Percentiles rank a stretch among this genome's conserved stretches.
Conservation (phyloP, 2,329 filamentous ascomycete genomes). For the Ceratocystis ficicola region DNA sequence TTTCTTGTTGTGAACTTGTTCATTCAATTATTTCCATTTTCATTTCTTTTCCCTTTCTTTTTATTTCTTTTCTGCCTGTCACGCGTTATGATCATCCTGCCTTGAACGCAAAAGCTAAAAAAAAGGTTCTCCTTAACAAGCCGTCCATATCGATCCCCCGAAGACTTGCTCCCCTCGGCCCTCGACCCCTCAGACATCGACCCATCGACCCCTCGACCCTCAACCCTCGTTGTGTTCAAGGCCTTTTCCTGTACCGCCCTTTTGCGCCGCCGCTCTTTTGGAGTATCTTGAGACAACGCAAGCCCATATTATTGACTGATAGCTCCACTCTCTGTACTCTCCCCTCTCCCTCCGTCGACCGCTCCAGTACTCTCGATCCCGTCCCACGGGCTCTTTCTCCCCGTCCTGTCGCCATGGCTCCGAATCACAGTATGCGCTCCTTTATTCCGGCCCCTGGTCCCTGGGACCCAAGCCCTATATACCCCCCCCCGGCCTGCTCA, state of each 20-base stretch:
- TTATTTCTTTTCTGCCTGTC: constrained; percentile 9
- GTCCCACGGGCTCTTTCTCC: background rate
- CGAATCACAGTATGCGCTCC: constrained; percentile 21
- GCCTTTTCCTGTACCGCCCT: no score
- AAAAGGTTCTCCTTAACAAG: no score
- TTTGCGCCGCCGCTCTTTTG: no score
- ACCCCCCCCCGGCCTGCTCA: background rate
- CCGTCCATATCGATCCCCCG: background rate
- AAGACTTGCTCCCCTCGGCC: background rate
- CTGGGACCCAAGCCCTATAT: background rate
- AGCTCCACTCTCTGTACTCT: background rate
- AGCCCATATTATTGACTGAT: background rate
- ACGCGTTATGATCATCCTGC: constrained; percentile 10
- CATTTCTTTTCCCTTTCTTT: background rate
- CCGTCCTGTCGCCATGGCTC: constrained; percentile 18
- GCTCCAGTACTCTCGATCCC: background rate
- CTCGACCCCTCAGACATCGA: background rate
- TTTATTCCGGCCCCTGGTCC: background rate
- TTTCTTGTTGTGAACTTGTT: constrained; percentile 8
- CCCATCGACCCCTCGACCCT: no score
- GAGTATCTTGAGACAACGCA: no score
- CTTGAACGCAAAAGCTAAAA: background rate
- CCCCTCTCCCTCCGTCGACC: background rate
- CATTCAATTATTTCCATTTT: no score
- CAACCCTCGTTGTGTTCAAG: no score